Conservation (phyloP, 2,329 filamentous ascomycete genomes). For the Tolypocladium nubicola region DNA sequence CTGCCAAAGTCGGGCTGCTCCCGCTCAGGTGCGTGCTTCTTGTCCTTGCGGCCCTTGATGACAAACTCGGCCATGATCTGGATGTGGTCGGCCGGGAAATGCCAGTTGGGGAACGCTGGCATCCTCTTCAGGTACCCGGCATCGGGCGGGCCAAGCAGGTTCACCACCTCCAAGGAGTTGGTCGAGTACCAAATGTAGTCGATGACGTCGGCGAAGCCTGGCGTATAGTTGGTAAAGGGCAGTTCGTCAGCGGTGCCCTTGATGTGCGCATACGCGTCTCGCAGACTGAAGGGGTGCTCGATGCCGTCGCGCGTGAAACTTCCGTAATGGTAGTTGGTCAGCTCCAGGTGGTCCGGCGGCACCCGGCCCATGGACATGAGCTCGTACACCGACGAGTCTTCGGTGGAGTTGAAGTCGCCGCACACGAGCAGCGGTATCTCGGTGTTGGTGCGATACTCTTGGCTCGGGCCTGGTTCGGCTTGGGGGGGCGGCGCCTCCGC, state of each 20-base stretch:
- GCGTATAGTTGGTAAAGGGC: conserved; percentile 93
- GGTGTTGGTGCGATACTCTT: conserved; percentile 75
- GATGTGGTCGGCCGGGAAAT: conserved; percentile 89
- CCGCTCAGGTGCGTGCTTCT: conserved; percentile 54
- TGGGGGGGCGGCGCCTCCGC: conserved; percentile 39
- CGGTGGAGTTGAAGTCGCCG: conserved; percentile 90
- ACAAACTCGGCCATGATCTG: conserved; percentile 83
- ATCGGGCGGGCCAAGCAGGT: conserved; percentile 78
- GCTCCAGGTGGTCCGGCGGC: conserved; percentile 66
- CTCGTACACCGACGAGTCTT: conserved; percentile 83
- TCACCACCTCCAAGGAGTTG: conserved; percentile 75
- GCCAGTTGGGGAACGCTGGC: conserved; percentile 86
- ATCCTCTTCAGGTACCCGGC: conserved; percentile 75
- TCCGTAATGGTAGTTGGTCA: conserved; percentile 76
- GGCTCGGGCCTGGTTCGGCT: conserved; percentile 64
- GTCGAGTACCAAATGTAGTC: conserved; percentile 98
- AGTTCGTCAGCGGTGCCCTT: conserved; percentile 76
- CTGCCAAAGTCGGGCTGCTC: conserved; percentile 49
- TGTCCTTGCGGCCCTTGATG: conserved; percentile 79
- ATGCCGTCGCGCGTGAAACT: conserved; percentile 90
- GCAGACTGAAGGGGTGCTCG: conserved; percentile 85
- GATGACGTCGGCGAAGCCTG: conserved; percentile 82
- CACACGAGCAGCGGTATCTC: conserved; percentile 88
- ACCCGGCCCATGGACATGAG: conserved; percentile 74
- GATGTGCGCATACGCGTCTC: conserved; percentile 78